phyloP scores from a whole-genome alignment of 192 early-diverging fungal species.

The Rhizophagus prolifer region DNA sequence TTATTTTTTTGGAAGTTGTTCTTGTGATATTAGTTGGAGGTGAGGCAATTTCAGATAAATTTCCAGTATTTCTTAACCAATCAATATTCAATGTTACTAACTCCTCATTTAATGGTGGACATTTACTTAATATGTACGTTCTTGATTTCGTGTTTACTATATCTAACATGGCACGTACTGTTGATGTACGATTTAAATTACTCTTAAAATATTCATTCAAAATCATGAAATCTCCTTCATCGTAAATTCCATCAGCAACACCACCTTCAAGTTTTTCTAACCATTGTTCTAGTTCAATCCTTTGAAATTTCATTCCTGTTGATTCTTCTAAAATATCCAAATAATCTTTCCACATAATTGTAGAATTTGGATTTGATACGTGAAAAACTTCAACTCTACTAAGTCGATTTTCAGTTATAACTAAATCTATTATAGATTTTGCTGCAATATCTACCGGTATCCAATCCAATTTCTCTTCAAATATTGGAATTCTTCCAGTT shows the following conservation, averaged over 20 bases:
- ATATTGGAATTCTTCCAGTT: neutral
- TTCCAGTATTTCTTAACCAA: conserved; percentile 13
- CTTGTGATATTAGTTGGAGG: neutral
- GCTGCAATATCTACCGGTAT: conserved; percentile 3
- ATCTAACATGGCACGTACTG: neutral
- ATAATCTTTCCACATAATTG: conserved; percentile 15
- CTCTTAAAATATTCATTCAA: conserved; percentile 12
- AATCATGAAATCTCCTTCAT: neutral
- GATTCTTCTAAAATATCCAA: neutral
- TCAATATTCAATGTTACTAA: conserved; percentile 3
- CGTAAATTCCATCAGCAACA: neutral
- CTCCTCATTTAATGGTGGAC: neutral
- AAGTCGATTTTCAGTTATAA: neutral
- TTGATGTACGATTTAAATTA: neutral
- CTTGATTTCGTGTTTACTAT: conserved; percentile 5
- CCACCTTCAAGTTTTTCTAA: neutral
- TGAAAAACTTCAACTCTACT: conserved; percentile 1
- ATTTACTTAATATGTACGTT: neutral
- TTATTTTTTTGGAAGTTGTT: no score
- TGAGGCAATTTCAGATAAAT: neutral
- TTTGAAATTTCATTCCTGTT: conserved; percentile 7
- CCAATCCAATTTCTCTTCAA: conserved; percentile 14
- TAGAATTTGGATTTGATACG: neutral
- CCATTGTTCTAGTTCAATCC: neutral
- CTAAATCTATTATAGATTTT: conserved; percentile 13